Evolutionary conservation across 139 green algal species (phyloP), one percentile per base, ranked within the genome.

Genomic region (Closterium sp.): DNA sequence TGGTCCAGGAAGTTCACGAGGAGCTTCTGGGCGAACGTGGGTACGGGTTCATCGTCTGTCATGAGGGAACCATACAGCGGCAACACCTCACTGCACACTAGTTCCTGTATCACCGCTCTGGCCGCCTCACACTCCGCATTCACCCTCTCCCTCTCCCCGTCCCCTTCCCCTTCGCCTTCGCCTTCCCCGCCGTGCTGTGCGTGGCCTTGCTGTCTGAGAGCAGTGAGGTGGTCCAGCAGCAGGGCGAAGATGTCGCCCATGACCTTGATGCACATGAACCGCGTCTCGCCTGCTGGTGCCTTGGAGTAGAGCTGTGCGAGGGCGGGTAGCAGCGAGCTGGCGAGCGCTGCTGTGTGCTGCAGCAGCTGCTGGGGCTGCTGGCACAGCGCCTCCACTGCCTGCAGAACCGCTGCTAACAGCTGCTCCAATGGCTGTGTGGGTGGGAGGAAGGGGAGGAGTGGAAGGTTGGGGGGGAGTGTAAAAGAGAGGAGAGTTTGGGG

Each of bases 1-100:
- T 88, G 92, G 62, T 95, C 92, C 17, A 97, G 85, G 70, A 97
- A 94, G 17, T 89, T 86, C 9, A 90, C 93, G 13, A 97, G 85
- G 86, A 99, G 95, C 96, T 99, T 99, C 2, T 98, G 95, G 0
- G 97, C 96, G 92, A 98, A 99, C 87, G 98, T 95, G 1, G 97
- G 97, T 94, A 99, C 98, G 79, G 97, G 97, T 4, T 96, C 97
- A 90, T 98, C 95, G 38, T 98, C 96, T 1, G 89, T 50, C 70
- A 99, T 94, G 94, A 99, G 95, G 70, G 87, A 91, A 4, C 96
- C 97, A 89, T 98, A 95, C 89, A 98, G 93, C 9, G 97, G 97
- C 70, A 98, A 95, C 89, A 89, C n/a, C n/a, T 88, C 89, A 7
- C 29, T n/a, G 9, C 27, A 88, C 86, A 89, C 29, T 11, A 89